Conservation (phyloP, 2,329 filamentous ascomycete species). For the Hypoxylon sp. region DNA sequence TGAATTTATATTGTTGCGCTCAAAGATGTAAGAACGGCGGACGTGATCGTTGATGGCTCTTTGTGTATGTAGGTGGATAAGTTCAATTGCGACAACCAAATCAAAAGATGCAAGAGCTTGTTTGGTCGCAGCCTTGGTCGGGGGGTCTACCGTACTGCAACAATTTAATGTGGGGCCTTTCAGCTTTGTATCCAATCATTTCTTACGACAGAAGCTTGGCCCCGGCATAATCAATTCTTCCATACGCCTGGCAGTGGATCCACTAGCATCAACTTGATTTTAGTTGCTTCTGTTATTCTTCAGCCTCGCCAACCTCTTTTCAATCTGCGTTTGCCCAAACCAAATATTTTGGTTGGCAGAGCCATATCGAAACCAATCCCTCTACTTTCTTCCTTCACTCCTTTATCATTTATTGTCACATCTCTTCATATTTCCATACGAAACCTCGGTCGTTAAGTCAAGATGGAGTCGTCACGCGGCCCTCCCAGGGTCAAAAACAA, state of each 20-base stretch:
- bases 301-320: conserved; percentile 31
- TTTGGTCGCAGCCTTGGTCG: conserved; percentile 35
- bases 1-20: not conserved
- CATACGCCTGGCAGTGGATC: conserved; percentile 11
- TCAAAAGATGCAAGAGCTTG: conserved; percentile 28
- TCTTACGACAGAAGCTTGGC: not conserved
- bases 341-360: conserved; percentile 23
- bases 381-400: not conserved
- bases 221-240: conserved; percentile 30
- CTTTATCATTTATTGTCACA: not conserved
- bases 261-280: conserved; percentile 24
- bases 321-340: conserved; percentile 9
- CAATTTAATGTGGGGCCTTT: conserved; percentile 34
- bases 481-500: conserved; percentile 99
- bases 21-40: not conserved
- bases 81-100: conserved; percentile 30
- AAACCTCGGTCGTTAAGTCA: conserved; percentile 51
- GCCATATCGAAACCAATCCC: conserved; percentile 4
- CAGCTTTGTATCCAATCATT: conserved; percentile 20
- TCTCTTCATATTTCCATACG: not conserved
- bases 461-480: conserved; percentile 91
- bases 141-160: conserved; percentile 15
- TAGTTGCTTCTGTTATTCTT: conserved; percentile 20
- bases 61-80: conserved; percentile 26
- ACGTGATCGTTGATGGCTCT: not conserved